Evolutionary conservation across 495 filamentous ascomycete species (phyloP), one percentile per base, ranked within the genome.

Genomic region (Trichodelitschia bisporula): DNA sequence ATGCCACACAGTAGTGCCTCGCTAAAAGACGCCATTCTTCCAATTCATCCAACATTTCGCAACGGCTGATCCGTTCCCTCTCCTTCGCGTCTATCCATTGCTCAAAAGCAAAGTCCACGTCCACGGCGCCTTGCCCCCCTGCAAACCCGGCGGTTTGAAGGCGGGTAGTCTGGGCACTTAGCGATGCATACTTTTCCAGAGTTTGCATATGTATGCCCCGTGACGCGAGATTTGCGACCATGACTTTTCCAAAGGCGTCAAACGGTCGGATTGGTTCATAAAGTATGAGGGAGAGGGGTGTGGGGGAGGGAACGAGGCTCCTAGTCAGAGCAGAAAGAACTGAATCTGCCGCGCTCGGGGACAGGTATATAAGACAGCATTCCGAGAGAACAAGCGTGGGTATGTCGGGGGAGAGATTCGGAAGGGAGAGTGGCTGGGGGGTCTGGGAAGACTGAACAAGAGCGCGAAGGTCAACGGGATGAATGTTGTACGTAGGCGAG

Each of bases 11-110:
- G 50, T 97, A 97, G 57, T 97, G 86, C 35, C 61, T 61, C 3
- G 79, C 78, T 41, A 97, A 48, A 45, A 97, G 46, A 41, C 66
- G 55, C 82, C 84, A 92, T 54, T 97, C 86, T 52, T 97, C 86
- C 32, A 91, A 64, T 51, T 97, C 86, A 57, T 97, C 86, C 38
- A 95, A 44, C 6, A 6, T 76, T 50, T 95, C 86, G 32, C 93
- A 47, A 15, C 50, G 44, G 28, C 72, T 67, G 3, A 95, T 68
- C 37, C 86, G 56, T 40, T 73, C 73, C 45, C 75, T 84, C 54
- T 95, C 86, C n/a, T 47, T 52, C 5, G 59, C 53, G 0, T 25
- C 35, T 2, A 91, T 57, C 76, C 82, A 92, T 9, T 55, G 45
- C 27, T 71, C 59, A 69, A 77, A 91, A 24, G 92, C 59, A 12